These are phyloP conservation scores for Astragalus membranaceus DNA, from an alignment of 306 rosid species.

Conservation along the genomic window DNA sequence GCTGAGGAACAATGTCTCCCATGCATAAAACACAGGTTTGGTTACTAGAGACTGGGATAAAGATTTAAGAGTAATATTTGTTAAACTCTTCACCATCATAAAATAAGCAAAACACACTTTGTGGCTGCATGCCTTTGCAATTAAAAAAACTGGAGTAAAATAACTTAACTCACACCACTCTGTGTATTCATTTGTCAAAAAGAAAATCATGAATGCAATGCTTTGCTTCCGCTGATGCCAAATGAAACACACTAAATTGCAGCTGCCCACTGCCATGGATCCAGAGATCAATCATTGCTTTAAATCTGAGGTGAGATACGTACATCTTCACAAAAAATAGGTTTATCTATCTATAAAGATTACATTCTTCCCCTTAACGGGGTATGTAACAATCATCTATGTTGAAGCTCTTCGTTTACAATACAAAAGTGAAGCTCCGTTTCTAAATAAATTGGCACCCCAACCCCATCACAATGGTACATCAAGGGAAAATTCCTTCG, in stretches of 20 bases:
- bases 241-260: conserved; percentile 2
- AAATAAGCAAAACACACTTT: background rate
- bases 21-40: background rate
- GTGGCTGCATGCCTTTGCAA: background rate
- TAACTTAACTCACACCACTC: background rate
- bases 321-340: conserved; percentile 37
- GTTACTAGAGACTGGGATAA: background rate
- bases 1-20: background rate
- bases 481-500: conserved; percentile 15
- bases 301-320: conserved; percentile 17
- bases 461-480: conserved; percentile 26
- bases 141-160: background rate
- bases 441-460: conserved; percentile 30
- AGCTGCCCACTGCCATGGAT: background rate
- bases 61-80: too few species aligned
- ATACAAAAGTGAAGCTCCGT: conserved; percentile 36
- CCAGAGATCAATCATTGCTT: conserved; percentile 4
- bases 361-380: conserved; percentile 38
- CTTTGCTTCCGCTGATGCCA: background rate
- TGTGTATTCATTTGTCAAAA: background rate
- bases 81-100: too few species aligned
- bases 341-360: conserved; percentile 35
- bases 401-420: conserved; percentile 34
- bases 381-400: conserved; percentile 36
- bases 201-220: conserved; percentile 11